Base-by-base conservation (phyloP, 805 yeast genomes). In the Spathaspora sp. region DNA sequence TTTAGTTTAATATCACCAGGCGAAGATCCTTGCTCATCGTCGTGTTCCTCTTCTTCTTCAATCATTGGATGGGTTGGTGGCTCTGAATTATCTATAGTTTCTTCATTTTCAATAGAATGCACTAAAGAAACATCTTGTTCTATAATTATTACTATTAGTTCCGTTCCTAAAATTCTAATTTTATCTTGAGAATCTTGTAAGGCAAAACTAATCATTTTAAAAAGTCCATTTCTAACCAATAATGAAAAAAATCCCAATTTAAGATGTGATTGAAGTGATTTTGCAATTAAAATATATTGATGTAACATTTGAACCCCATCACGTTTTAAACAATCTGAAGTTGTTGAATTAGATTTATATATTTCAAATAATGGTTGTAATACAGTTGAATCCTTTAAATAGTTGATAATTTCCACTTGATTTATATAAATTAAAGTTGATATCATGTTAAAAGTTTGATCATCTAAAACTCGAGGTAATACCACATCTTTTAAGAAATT, bases 401-500 rank as follows among this genome's bases (percentile, higher is more conserved):
- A 83, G 42, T 77, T 77, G 28, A 89, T 76, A 18, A 90, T 79
- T 46, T 82, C 84, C 26, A 82, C 80, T 59, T 89, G 93, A 60
- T 87, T 85, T 57, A 76, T 67, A 59, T 82, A 85, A 5, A 89
- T 85, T 70, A 87, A 70, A 1, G 87, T 81, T 16, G 85, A 73
- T 38, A 94, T 76, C 52, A 87, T 71, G 55, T 80, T 81, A 61
- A 85, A 82, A 4, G 91, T 80, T 44, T 85, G 81, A 63, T 93
- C 98, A 64, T 93, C 98, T 46, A 93, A 65, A 42, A 86, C 70
- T 49, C 97, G 74, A 3, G 94, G 92, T 26, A 93, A 69, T 1
- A 89, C 96, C 17, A 89, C 96, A 65, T 93, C 97, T 64, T 87
- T 87, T 47, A 94, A 71, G 64, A 88, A 89, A 61, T 87, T 92